phyloP scores from a whole-genome alignment of 83 land plant genomes.

The Picea abies region DNA sequence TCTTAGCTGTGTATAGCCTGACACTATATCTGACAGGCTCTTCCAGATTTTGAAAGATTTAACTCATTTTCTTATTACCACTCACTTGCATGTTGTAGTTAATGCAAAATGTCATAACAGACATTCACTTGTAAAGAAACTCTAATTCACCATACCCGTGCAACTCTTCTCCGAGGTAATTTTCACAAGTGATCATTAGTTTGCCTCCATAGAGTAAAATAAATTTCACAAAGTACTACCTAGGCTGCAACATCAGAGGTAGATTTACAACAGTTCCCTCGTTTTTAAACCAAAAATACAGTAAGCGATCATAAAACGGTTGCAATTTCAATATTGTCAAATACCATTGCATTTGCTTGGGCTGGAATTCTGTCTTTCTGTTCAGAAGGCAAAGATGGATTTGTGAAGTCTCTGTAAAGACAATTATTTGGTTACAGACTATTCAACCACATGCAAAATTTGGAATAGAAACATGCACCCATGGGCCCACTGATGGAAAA shows the following conservation, averaged over 20 bases:
- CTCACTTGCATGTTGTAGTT: too few species aligned
- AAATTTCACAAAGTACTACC: too few species aligned
- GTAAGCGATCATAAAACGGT: not conserved
- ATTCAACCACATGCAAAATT: not conserved
- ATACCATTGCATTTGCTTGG: slow-evolving; percentile 19
- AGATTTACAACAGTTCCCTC: too few species aligned
- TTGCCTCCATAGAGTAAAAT: too few species aligned
- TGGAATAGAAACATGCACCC: not conserved
- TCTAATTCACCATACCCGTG: too few species aligned
- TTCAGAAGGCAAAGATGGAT: slow-evolving; percentile 71
- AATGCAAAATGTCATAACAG: too few species aligned
- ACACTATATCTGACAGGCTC: not conserved
- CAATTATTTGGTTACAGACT: not conserved
- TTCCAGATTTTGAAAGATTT: not conserved
- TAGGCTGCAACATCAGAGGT: too few species aligned
- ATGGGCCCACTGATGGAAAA: not conserved
- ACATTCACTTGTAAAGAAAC: too few species aligned
- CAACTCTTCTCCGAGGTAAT: too few species aligned
- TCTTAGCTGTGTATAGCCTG: not conserved
- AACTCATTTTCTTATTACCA: not conserved
- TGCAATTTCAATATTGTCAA: not conserved
- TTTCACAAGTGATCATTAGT: too few species aligned
- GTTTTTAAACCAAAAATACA: too few species aligned
- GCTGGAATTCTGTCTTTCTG: slow-evolving; percentile 43
- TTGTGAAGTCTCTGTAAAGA: slow-evolving; percentile 69